Evolutionary conservation across 805 yeast genomes (phyloP), one percentile per base, ranked within the genome.

Genomic region (Ogataea glucozyma): DNA sequence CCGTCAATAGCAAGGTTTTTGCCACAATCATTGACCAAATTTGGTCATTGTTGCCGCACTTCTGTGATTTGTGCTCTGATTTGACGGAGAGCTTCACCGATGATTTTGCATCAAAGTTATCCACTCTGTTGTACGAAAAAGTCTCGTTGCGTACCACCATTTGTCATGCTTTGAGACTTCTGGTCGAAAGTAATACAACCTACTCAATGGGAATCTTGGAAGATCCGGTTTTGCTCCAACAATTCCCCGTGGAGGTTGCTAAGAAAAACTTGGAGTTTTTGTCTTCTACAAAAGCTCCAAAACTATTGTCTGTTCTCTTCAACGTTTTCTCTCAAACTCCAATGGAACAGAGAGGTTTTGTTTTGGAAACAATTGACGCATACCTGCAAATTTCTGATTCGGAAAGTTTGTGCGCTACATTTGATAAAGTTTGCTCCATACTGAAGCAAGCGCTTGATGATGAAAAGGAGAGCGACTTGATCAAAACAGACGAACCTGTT

Each of bases 261-360:
- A 58, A 67, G 40, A 56, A 71, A 37, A 81, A 85, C 53, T 51
- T 89, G 40, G 75, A 77, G 47, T 87, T 78, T 54, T 68, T 91
- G 44, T 68, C 87, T 0, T 41, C 78, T 0, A 83, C 78, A 49
- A 60, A 56, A 23, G 79, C 96, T 4, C 66, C 86, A 4, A 90
- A 93, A 51, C 60, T 93, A 38, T 71, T 93, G 39, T 85, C 96
- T 10, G 97, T 89, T 16, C 70, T 93, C 38, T 88, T 91, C 72
- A 93, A 93, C 57, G 95, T 93, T 13, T 93, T 86, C 65, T 79
- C 91, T n/a, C 90, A 89, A 53, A 89, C 97, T 9, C 67, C 79
- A 33, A 84, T 93, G 27, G 93, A 87, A 41, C 76, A 88, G 12
- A 80, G 98, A 64, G 86, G 88, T 10, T 88, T 75, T 62, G 80